Conservation (phyloP, 2,329 filamentous ascomycete species). For the Chaetomiaceae sp. region DNA sequence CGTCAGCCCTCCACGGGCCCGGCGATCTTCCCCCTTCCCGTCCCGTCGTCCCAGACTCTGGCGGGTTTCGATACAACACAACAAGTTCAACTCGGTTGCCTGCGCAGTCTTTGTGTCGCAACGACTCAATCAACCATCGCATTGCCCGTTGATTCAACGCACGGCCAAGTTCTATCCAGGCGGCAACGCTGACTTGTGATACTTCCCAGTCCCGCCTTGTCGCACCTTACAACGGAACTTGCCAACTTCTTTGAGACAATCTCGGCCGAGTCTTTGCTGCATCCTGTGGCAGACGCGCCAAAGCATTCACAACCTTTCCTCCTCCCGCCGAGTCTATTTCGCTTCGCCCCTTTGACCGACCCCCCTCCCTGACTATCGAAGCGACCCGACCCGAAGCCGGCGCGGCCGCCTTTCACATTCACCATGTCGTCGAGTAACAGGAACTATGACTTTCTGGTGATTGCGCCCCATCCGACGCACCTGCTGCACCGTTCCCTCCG, state of each 20-base stretch:
- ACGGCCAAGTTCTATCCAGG: neutral
- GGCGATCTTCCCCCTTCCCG: constrained; percentile 4
- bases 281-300: neutral
- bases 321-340: neutral
- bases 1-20: constrained; percentile 10
- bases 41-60: neutral
- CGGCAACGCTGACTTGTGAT: constrained; percentile 14
- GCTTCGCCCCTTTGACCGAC: neutral
- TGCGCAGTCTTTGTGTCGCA: neutral
- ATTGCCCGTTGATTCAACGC: neutral
- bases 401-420: constrained; percentile 22
- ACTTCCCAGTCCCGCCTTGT: constrained; percentile 10
- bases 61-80: neutral
- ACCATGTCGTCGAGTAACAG: constrained; percentile 96
- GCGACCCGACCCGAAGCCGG: constrained; percentile 9
- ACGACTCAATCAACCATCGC: neutral
- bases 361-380: neutral
- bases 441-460: constrained; percentile 99
- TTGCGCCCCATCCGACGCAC: constrained; percentile 22
- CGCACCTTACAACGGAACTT: neutral
- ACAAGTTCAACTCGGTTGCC: neutral
- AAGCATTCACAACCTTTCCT: neutral
- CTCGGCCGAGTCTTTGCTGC: constrained; percentile 2
- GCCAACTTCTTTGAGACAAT: neutral
- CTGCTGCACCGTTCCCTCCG: neutral